phyloP scores from a whole-genome alignment of 1,284 basidiomycete species.

The Rhizopogon parksii region DNA sequence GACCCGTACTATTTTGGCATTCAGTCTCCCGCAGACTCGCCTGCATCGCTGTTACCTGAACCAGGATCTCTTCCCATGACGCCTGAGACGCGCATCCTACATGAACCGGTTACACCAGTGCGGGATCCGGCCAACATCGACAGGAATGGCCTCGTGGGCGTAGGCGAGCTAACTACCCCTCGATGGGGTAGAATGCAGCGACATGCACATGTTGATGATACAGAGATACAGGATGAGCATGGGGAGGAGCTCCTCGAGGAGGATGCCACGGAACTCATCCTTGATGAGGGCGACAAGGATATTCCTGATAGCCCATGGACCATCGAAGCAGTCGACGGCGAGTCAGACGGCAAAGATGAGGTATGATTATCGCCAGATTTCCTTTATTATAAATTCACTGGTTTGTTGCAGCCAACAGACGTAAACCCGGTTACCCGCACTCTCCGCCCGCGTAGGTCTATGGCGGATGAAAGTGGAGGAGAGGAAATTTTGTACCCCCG shows the following conservation, averaged over 20 bases:
- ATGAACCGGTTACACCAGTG: constrained; percentile 64
- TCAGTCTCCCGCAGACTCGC: constrained; percentile 58
- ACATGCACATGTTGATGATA: constrained; percentile 29
- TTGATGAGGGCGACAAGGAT: constrained; percentile 36
- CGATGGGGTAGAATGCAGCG: constrained; percentile 62
- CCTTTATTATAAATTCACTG: constrained; percentile 1
- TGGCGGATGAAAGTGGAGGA: constrained; percentile 72
- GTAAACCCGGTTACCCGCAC: constrained; percentile 38
- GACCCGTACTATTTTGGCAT: constrained; percentile 79
- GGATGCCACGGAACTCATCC: constrained; percentile 34
- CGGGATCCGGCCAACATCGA: constrained; percentile 81
- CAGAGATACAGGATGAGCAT: constrained; percentile 13
- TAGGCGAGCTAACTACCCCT: constrained; percentile 96
- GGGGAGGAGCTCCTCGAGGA: constrained; percentile 34
- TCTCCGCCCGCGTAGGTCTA: constrained; percentile 52
- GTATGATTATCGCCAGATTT: constrained; percentile 32
- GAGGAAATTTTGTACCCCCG: constrained; percentile 80
- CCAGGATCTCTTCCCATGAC: constrained; percentile 33
- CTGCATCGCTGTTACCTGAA: constrained; percentile 22
- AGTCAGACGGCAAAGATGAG: constrained; percentile 61
- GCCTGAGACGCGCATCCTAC: constrained; percentile 34
- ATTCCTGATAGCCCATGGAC: constrained; percentile 77
- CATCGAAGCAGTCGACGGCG: constrained; percentile 77
- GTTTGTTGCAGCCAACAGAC: constrained; percentile 30
- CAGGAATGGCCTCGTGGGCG: constrained; percentile 82